Percentiles rank a stretch among this genome's conserved stretches.
phyloP scores from a whole-genome alignment of 108 stramenopile genomes.

The Skeletonema menzelii region DNA sequence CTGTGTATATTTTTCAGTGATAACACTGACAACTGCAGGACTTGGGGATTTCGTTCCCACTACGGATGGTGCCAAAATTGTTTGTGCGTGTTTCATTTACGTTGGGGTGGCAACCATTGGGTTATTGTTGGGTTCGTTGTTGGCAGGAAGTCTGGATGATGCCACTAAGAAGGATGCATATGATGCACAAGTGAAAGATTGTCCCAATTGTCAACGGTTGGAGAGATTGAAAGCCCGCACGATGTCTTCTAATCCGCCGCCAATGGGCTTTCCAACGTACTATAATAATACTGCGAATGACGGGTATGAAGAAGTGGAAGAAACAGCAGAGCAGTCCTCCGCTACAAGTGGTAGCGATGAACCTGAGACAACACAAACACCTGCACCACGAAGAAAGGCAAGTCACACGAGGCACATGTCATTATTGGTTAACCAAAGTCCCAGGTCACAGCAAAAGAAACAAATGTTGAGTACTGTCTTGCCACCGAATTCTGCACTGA shows the following conservation, averaged over 20 bases:
- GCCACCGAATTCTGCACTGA: not conserved
- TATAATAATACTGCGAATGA: not conserved
- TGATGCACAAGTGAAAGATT: conserved; percentile 63
- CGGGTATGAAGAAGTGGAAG: conserved; percentile 4
- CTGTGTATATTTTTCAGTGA: conserved; percentile 90
- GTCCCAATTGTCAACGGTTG: conserved; percentile 74
- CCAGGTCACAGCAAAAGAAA: not conserved
- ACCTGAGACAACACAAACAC: not conserved
- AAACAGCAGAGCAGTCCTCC: not conserved
- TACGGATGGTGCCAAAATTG: conserved; percentile 74
- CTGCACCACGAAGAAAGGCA: conserved; percentile 11
- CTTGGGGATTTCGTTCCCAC: conserved; percentile 89
- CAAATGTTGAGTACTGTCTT: not conserved
- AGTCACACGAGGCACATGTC: conserved; percentile 47
- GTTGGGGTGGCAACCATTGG: conserved; percentile 90
- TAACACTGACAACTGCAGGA: conserved; percentile 78
- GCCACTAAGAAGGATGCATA: conserved; percentile 58
- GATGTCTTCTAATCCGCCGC: not conserved
- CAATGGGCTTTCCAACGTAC: not conserved
- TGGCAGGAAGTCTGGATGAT: conserved; percentile 81
- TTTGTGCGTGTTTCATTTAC: conserved; percentile 88
- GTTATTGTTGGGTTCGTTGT: conserved; percentile 85
- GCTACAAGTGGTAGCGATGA: not conserved
- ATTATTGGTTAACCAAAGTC: conserved; percentile 9
- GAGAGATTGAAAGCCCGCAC: conserved; percentile 22